Base-by-base conservation (phyloP, 441 rosid species). In the Breynia disticha region DNA sequence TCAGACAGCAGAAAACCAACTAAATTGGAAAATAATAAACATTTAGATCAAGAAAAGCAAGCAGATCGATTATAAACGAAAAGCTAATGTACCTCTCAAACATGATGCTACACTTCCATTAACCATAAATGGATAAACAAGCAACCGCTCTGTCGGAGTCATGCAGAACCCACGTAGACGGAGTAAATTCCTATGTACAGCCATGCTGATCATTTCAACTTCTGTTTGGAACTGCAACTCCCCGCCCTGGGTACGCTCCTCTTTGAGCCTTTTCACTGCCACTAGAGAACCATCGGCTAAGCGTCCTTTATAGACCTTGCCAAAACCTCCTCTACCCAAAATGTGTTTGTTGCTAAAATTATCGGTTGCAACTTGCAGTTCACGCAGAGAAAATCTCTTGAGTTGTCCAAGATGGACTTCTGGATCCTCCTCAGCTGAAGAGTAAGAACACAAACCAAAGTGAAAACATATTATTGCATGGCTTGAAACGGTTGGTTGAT, bases 91-190 rank as follows among this genome's bases (percentile, higher is more conserved):
- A 89, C 95, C 97, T 78, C 90, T 75, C 68, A 90, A 76, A 69
- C 97, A 86, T 20, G 95, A 89, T 55, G 97, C 95, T 5, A 86
- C 95, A 71, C 97, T 89, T 74, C 97, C 97, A 76, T 89, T 84
- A 68, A 38, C 73, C 95, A 89, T 89, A 58, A 17, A 89, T 21
- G 95, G 95, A 73, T 89, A 89, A 54, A 89, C 90, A 60, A 90
- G 86, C 62, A 90, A 65, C 61, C 97, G 78, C 65, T 90, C 95
- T 1, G 94, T 90, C 24, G 94, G 90, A 12, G 95, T 84, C 90
- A 90, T 90, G 81, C 97, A 90, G 78, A 90, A 90, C 39, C 97
- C 94, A 55, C 77, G 84, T 19, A 86, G 79, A 22, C 94, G 82
- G 64, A 90, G 90, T 65, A 90, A 70, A 72, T 90, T 84, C 65